Evolutionary conservation across 2,329 filamentous ascomycete genomes (phyloP).

Genomic region (Rosellinia necatrix): DNA sequence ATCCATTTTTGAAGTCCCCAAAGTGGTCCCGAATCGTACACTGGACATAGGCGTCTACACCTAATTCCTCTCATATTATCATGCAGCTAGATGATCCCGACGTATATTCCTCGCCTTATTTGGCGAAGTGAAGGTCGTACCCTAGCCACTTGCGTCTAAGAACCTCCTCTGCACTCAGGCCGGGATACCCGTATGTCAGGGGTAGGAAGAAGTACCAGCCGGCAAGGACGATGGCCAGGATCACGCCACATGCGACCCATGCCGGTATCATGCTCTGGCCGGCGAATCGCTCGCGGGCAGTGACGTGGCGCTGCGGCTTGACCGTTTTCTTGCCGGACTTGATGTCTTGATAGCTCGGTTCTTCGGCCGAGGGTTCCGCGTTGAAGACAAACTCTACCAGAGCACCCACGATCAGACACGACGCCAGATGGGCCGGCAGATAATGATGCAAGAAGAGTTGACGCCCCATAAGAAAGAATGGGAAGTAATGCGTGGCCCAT

Average conservation of each 20-base stretch:
- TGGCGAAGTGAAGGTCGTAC: constrained; percentile 98
- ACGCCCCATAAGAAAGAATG: constrained; percentile 97
- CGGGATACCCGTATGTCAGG: constrained; percentile 92
- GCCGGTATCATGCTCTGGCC: constrained; percentile 75
- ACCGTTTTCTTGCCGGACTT: constrained; percentile 53
- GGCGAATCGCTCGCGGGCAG: constrained; percentile 80
- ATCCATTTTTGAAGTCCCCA: constrained; percentile 21
- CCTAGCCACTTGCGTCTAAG: constrained; percentile 90
- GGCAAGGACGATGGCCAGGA: constrained; percentile 70
- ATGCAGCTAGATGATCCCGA: constrained; percentile 8
- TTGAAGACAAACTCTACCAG: constrained; percentile 97
- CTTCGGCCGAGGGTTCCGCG: constrained; percentile 72
- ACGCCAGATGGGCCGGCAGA: constrained; percentile 90
- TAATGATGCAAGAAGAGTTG: constrained; percentile 99
- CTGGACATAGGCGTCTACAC: constrained; percentile 14
- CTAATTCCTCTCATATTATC: constrained; percentile 16
- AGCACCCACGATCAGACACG: constrained; percentile 85
- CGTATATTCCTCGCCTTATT: constrained; percentile 60
- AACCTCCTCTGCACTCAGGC: constrained; percentile 78
- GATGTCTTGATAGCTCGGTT: constrained; percentile 49
- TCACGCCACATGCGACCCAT: constrained; percentile 77
- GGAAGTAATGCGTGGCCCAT: constrained; percentile 96
- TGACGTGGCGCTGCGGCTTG: constrained; percentile 63
- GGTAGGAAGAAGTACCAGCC: constrained; percentile 95
- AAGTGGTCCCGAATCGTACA: constrained; percentile 35